Percentiles rank a stretch among this genome's conserved stretches.
These are phyloP conservation scores for Daldinia eschscholtzii DNA, from an alignment of 2,329 filamentous ascomycete genomes.

Conservation along the genomic window DNA sequence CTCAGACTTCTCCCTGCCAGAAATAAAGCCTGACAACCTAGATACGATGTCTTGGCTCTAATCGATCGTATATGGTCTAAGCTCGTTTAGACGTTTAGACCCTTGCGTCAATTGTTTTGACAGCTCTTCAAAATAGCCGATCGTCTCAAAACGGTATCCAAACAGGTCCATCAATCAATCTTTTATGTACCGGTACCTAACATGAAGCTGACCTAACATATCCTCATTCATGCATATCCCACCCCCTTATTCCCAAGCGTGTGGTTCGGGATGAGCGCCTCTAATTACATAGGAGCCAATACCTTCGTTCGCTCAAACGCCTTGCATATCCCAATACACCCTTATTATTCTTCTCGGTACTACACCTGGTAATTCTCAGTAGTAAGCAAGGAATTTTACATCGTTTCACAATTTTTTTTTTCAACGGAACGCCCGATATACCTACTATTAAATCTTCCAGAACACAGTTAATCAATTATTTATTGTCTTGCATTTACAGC, in stretches of 20 bases:
- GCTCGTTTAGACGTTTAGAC: not conserved
- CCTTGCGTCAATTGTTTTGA: slow-evolving; percentile 10
- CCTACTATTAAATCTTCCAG: not conserved
- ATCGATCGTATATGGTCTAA: not conserved
- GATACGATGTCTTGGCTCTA: not conserved
- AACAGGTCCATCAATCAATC: not conserved
- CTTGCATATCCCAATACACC: not conserved
- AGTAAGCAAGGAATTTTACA: not conserved
- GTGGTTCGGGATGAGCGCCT: slow-evolving; percentile 9
- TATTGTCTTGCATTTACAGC: not conserved
- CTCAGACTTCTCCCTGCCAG: not conserved
- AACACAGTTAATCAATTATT: not conserved
- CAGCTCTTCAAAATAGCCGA: not conserved
- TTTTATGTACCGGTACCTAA: not conserved
- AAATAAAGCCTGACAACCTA: too few species aligned
- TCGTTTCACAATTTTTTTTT: not conserved
- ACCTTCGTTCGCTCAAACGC: not conserved
- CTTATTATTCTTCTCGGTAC: not conserved
- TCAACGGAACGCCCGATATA: slow-evolving; percentile 1
- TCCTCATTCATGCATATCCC: not conserved
- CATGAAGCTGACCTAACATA: too few species aligned
- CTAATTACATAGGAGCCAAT: not conserved
- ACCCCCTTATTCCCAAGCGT: slow-evolving; percentile 3
- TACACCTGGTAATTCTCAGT: not conserved
- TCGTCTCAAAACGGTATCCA: not conserved